Conservation (phyloP, 192 early-diverging fungal genomes). For the Coemansia sp. region DNA sequence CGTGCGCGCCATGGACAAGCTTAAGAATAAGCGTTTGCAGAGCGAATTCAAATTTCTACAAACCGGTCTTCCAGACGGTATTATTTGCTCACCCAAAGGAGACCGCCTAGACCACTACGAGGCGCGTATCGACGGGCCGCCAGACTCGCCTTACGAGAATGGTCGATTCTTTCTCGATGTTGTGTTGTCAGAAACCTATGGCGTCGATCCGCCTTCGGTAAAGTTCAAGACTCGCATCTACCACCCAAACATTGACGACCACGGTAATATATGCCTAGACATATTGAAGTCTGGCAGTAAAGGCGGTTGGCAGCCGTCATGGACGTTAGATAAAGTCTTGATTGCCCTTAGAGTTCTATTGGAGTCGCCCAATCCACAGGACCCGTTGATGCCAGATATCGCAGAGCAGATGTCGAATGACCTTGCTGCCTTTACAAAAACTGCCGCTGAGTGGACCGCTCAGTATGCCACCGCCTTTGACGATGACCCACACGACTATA, state of each 20-base stretch:
- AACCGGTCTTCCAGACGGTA: constrained; percentile 60
- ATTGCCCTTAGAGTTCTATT: constrained; percentile 63
- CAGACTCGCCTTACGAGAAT: constrained; percentile 66
- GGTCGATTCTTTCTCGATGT: constrained; percentile 70
- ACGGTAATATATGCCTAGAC: constrained; percentile 75
- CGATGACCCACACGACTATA: constrained; percentile 25
- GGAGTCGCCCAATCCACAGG: constrained; percentile 71
- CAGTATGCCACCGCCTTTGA: constrained; percentile 24
- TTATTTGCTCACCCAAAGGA: constrained; percentile 65
- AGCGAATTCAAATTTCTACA: constrained; percentile 47
- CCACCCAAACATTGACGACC: constrained; percentile 81
- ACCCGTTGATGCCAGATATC: constrained; percentile 71
- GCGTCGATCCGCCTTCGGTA: constrained; percentile 72
- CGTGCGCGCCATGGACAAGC: not conserved
- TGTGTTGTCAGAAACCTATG: constrained; percentile 57
- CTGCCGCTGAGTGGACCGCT: constrained; percentile 41
- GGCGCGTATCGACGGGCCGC: constrained; percentile 65
- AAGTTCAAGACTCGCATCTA: constrained; percentile 76
- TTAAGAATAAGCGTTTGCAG: constrained; percentile 25
- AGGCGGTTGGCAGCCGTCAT: constrained; percentile 72
- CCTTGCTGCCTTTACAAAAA: constrained; percentile 16
- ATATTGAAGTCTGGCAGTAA: constrained; percentile 64
- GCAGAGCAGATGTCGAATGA: constrained; percentile 42
- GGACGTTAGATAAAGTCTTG: constrained; percentile 65
- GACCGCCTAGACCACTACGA: constrained; percentile 62